phyloP scores from a whole-genome alignment of 176 grass and related monocot species.

The maize (Zea mays) region Zm-B73-REFERENCE-NAM-5.0 NC_050098.1:220049001-220049500 shows the following conservation, averaged over 20 bases:
- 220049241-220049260: not conserved
- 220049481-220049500: conserved; percentile 10
- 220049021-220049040: no score
- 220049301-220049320: not conserved
- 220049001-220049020: no score
- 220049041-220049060: no score
- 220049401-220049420: conserved; percentile 20
- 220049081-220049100: not conserved
- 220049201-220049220: not conserved
- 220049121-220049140: not conserved
- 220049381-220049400: conserved; percentile 6
- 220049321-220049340: conserved; percentile 5
- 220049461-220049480: no score
- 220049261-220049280: not conserved
- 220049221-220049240: conserved; percentile 21
- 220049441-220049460: not conserved
- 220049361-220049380: conserved; percentile 48
- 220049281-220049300: conserved; percentile 23
- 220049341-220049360: conserved; percentile 47
- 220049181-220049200: not conserved
- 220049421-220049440: not conserved
- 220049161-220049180: not conserved
- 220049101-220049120: not conserved
- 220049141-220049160: no score
- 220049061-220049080: no score